Evolutionary conservation across 768 basidiomycete genomes (phyloP), one percentile per base, ranked within the genome.

Genomic region (Sporobolomyces pararoseus): DNA sequence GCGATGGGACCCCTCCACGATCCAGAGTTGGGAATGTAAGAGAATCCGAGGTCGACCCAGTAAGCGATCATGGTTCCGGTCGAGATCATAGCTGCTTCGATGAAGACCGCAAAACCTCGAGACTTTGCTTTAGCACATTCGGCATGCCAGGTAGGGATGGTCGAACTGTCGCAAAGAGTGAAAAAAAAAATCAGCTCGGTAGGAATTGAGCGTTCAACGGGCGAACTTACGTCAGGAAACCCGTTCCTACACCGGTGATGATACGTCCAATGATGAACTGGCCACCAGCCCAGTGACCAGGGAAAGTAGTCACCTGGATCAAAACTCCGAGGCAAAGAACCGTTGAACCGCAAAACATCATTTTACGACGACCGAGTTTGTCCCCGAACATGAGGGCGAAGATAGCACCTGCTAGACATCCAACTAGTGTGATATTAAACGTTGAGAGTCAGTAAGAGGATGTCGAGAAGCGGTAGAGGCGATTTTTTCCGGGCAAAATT

Each of bases 1-100:
- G 79, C 82, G 75, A 82, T 81, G 42, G 82, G 82, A 69, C 82
- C 78, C 54, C 82, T 77, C 82, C 82, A 83, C 7, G 81, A 79
- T 23, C 80, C 76, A 19, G 60, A 54, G 6, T 44, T 51, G n/a
- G 57, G 53, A 63, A 82, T 72, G 73, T 77, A 82, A 5, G 79
- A 80, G 34, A 81, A 71, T 37, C 82, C 82, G 69, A 81, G 82
- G 77, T 82, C 81, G 63, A 80, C 75, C 81, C 81, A 83, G 49
- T 65, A 65, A 23, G 63, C 63, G 29, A 70, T 19, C 63, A 65
- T 65, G 13, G 68, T 70, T 5, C 68, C 68, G 42, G 68, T 61
- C 10, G 68, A 70, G 52, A 70, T 70, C 68, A 70, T 70, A 27
- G 68, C 68, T 0, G 68, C 68, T 55, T 83, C 81, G 59, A 82